Percentiles rank a stretch among this genome's conserved stretches.
phyloP scores from a whole-genome alignment of 305 asterid species.

The Monarda citriodora region DNA sequence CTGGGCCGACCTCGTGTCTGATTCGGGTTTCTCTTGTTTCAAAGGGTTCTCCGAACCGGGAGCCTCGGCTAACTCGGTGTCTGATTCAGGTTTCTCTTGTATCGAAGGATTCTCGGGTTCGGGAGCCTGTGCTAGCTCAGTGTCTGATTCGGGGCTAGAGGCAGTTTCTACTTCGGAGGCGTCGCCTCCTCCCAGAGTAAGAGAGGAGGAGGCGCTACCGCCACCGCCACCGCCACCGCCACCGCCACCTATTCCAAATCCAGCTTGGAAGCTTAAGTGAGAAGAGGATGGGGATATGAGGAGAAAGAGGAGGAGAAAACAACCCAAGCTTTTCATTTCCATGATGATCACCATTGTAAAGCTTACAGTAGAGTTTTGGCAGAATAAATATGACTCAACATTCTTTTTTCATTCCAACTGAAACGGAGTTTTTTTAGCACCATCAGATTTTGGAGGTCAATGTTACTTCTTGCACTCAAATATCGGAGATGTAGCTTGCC shows the following conservation, averaged over 20 bases:
- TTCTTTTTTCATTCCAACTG: neutral
- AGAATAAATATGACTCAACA: conserved; percentile 9
- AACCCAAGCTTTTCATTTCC: conserved; percentile 38
- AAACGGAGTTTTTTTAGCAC: conserved; percentile 3
- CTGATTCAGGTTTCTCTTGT: neutral
- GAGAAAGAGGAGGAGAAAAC: conserved; percentile 27
- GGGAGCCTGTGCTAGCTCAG: neutral
- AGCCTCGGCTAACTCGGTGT: neutral
- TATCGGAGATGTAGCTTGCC: conserved; percentile 31
- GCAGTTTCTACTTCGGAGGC: neutral
- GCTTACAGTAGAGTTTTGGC: conserved; percentile 18
- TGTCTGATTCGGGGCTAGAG: neutral
- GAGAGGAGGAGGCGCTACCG: neutral
- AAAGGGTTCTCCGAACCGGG: neutral
- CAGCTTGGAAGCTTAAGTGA: neutral
- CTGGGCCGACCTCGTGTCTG: no score
- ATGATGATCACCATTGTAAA: conserved; percentile 26
- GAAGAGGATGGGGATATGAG: conserved; percentile 22
- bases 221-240: neutral
- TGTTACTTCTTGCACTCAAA: conserved; percentile 22
- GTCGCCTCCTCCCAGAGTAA: neutral
- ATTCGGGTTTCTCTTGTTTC: no score
- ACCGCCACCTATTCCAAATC: neutral
- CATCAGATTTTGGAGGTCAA: conserved; percentile 22
- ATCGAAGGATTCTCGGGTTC: neutral